These are phyloP conservation scores for Neophaeococcomyces aloes DNA, from an alignment of 2,329 filamentous ascomycete species.

Conservation along the genomic window DNA sequence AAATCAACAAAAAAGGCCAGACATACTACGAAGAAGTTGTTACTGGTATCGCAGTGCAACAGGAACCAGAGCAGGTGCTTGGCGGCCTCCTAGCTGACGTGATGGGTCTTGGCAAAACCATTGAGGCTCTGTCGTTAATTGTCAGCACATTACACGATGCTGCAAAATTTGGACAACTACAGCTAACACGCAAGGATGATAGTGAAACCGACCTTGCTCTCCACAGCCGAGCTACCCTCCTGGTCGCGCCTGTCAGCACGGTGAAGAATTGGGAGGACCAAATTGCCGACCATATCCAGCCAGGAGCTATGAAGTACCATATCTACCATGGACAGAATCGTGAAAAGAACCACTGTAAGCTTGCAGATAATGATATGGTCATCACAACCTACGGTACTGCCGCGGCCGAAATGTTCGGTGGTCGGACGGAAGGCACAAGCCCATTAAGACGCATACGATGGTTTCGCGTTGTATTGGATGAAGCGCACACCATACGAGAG, in stretches of 20 bases:
- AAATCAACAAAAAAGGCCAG: constrained; percentile 45
- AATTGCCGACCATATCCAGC: constrained; percentile 67
- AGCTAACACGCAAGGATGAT: constrained; percentile 21
- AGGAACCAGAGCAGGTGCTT: constrained; percentile 54
- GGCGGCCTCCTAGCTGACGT: constrained; percentile 73
- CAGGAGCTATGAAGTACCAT: constrained; percentile 57
- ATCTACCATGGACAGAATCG: constrained; percentile 79
- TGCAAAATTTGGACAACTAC: constrained; percentile 46
- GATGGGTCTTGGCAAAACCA: constrained; percentile 80
- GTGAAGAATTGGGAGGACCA: constrained; percentile 93
- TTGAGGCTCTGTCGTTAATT: constrained; percentile 75
- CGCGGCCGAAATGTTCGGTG: constrained; percentile 54
- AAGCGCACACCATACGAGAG: constrained; percentile 90
- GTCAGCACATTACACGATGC: constrained; percentile 55
- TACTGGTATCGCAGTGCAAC: constrained; percentile 54
- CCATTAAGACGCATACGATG: constrained; percentile 72
- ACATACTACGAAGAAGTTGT: constrained; percentile 72
- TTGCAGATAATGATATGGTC: constrained; percentile 69
- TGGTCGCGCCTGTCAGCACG: constrained; percentile 82
- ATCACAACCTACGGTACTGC: constrained; percentile 90
- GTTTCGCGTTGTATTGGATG: constrained; percentile 89
- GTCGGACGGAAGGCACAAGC: constrained; percentile 35
- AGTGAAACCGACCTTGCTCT: constrained; percentile 37
- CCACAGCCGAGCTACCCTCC: constrained; percentile 69
- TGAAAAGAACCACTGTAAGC: constrained; percentile 54